Conservation (phyloP, 2,329 filamentous ascomycete genomes). For the Calonectria multiphialidica region DNA sequence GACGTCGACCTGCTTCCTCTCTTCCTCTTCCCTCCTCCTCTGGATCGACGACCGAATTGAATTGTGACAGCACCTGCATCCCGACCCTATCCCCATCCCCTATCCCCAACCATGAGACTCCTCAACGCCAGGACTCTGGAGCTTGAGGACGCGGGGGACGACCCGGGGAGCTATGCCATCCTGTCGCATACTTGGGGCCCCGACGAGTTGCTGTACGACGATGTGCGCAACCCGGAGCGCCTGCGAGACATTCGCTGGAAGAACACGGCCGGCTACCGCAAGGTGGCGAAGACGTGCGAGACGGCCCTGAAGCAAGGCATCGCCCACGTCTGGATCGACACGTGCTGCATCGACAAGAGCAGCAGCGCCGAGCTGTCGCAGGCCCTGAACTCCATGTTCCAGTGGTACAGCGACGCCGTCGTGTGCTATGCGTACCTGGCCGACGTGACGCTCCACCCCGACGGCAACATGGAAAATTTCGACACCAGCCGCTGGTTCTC, state of each 20-base stretch:
- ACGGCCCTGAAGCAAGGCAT: conserved; percentile 36
- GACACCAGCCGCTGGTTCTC: conserved; percentile 41
- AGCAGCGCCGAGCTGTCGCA: conserved; percentile 43
- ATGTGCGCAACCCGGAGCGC: conserved; percentile 35
- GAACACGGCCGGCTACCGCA: conserved; percentile 37
- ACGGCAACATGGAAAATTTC: conserved; percentile 29
- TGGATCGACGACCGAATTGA: not conserved
- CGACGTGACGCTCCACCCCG: conserved; percentile 33
- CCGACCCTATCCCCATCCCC: not conserved
- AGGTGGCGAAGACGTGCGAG: conserved; percentile 39
- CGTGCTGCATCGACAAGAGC: conserved; percentile 43
- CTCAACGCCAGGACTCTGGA: conserved; percentile 43
- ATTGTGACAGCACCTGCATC: conserved; percentile 18
- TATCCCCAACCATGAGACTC: conserved; percentile 35
- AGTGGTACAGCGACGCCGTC: conserved; percentile 38
- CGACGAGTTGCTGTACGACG: conserved; percentile 41
- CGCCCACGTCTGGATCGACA: conserved; percentile 42
- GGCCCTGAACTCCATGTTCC: conserved; percentile 43
- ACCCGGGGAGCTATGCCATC: conserved; percentile 39
- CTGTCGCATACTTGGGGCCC: conserved; percentile 43
- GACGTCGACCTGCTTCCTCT: not conserved
- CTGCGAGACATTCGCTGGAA: conserved; percentile 33
- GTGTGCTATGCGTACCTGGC: conserved; percentile 40
- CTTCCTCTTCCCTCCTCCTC: not conserved
- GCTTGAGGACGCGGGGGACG: conserved; percentile 35